These are phyloP conservation scores for Nakataea oryzae DNA, from an alignment of 2,329 filamentous ascomycete species.

Conservation along the genomic window DNA sequence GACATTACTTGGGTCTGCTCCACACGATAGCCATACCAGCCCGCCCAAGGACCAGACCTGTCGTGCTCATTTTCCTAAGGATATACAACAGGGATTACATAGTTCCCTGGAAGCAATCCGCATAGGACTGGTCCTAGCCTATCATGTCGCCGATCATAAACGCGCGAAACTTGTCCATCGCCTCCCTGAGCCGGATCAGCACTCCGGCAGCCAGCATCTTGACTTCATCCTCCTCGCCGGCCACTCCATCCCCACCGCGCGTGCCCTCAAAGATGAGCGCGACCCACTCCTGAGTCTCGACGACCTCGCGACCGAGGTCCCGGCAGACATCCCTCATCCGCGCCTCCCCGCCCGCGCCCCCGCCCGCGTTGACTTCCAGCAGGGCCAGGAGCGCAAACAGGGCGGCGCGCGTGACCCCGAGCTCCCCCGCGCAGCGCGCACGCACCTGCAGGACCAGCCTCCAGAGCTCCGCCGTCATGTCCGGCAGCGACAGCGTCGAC, in stretches of 20 bases:
- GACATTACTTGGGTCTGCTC: too few relatives aligned
- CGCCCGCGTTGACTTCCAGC: slow-evolving; percentile 58
- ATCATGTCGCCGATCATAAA: slow-evolving; percentile 63
- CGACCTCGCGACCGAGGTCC: slow-evolving; percentile 62
- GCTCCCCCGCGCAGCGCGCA: slow-evolving; percentile 47
- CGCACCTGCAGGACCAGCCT: slow-evolving; percentile 66
- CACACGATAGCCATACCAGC: too few relatives aligned
- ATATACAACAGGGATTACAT: background rate
- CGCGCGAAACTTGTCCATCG: slow-evolving; percentile 71
- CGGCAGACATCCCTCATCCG: slow-evolving; percentile 63
- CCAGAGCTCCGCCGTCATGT: slow-evolving; percentile 79
- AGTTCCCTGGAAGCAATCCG: background rate
- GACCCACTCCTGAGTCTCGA: slow-evolving; percentile 86
- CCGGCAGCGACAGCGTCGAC: slow-evolving; percentile 61
- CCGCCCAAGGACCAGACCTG: too few relatives aligned
- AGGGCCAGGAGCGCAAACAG: slow-evolving; percentile 71
- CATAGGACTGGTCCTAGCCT: slow-evolving; percentile 8
- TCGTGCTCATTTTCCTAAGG: background rate
- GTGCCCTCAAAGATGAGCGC: slow-evolving; percentile 59
- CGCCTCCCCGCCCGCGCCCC: slow-evolving; percentile 27
- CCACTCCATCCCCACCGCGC: slow-evolving; percentile 35
- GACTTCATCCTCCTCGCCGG: slow-evolving; percentile 65
- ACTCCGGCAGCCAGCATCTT: slow-evolving; percentile 71
- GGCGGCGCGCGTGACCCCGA: slow-evolving; percentile 60
- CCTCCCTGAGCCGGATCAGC: slow-evolving; percentile 67